Evolutionary conservation across 371 early-diverging fungal genomes (phyloP).

Genomic region (Polyrhizophydium stewartii): DNA sequence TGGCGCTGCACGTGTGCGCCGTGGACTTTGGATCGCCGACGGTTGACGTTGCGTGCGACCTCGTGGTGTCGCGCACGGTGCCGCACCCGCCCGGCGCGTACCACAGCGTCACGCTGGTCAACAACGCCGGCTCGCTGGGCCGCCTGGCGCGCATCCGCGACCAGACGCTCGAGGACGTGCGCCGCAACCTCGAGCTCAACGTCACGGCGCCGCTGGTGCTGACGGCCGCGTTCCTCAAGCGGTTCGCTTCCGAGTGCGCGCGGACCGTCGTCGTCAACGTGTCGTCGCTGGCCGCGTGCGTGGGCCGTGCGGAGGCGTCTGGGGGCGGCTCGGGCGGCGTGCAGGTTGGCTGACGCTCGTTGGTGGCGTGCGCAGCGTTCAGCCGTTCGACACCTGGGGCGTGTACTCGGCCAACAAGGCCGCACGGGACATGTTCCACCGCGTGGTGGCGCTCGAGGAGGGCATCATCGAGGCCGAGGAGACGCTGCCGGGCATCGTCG

Average conservation of each 20-base stretch:
- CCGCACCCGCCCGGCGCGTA: conserved; percentile 31
- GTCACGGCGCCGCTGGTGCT: conserved; percentile 24
- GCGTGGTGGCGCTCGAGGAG: conserved; percentile 65
- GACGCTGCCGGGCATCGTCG: not conserved
- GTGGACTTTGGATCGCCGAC: conserved; percentile 11
- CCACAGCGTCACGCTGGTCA: conserved; percentile 47
- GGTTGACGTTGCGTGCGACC: conserved; percentile 23
- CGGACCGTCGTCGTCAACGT: conserved; percentile 64
- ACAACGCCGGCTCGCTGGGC: conserved; percentile 82
- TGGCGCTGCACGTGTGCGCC: not conserved
- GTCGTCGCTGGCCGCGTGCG: conserved; percentile 73
- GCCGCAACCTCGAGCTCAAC: conserved; percentile 37
- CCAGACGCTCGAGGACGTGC: conserved; percentile 47
- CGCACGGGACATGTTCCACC: conserved; percentile 77
- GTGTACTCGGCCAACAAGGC: conserved; percentile 85
- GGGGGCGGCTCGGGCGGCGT: too few species aligned
- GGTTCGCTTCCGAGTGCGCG: conserved; percentile 20
- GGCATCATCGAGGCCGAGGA: conserved; percentile 19
- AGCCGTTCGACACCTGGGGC: conserved; percentile 75
- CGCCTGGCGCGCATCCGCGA: conserved; percentile 52
- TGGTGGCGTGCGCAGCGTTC: conserved; percentile 23
- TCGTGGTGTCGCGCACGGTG: conserved; percentile 11
- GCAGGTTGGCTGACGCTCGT: too few species aligned
- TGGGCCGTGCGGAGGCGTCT: too few species aligned
- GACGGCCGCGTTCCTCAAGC: conserved; percentile 37